Evolutionary conservation across 2,329 filamentous ascomycete species (phyloP), one percentile per base, ranked within the genome.

Genomic region (Aspergillus sergii): DNA sequence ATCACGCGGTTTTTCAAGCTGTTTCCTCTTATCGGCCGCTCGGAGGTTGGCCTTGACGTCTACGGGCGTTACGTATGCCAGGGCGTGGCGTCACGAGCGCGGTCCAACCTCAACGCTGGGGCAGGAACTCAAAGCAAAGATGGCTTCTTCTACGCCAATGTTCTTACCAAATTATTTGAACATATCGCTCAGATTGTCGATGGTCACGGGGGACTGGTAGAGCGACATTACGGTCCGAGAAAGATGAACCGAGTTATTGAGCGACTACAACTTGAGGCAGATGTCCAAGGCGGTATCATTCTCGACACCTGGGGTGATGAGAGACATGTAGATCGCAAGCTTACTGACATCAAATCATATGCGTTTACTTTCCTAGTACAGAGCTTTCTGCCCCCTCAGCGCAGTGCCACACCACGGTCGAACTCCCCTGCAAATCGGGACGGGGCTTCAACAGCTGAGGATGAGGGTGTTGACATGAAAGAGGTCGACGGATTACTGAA

Each of bases 1-100:
- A 92, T 99, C 59, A 97, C 95, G 1, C 85, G 95, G 48, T 99
- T 99, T 82, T 99, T 99, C 82, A 99, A 99, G 81, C 83, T 99
- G 43, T 99, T 99, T 72, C 95, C 95, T 19, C 82, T 99, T 41
- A 97, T 99, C 73, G 94, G 91, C 16, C 87, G 94, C 65, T 89
- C 92, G 3, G 92, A 96, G 60, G 91, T 94, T 9, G 95, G 95
- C 0, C 78, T 99, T 61, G 94, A 99, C 78, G 92, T 97, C 3
- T 99, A 99, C 76, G 95, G 95, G 1, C 88, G 90, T 69, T 99
- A 98, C 76, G 94, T 99, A 34, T 99, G 95, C 73, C 92, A 96
- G 76, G 95, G 95, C 19, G 94, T 99, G 43, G 93, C 94, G 8
- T 88, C 90, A 19, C 88, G 91, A 59, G 95, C 95, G 23, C 88